Evolutionary conservation across 2,329 filamentous ascomycete genomes (phyloP).

Genomic region (Dendryphion nanum): DNA sequence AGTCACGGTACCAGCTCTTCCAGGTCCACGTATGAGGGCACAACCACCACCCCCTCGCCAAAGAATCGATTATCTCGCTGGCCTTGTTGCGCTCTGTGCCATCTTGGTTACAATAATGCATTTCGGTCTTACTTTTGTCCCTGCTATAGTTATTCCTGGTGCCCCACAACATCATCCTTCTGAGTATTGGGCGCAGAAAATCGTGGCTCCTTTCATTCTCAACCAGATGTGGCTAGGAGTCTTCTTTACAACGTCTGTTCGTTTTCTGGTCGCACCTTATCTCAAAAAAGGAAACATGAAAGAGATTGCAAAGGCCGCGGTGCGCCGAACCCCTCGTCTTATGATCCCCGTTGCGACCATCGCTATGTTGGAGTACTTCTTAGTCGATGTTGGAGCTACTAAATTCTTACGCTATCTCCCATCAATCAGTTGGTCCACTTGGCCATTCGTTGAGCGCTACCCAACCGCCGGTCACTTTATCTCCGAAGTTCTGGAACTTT

Average conservation of each 20-base stretch:
- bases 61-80: conserved; percentile 49
- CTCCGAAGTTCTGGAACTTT: conserved; percentile 45
- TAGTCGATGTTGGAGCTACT: conserved; percentile 46
- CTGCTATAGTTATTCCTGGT: conserved; percentile 38
- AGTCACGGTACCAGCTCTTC: conserved; percentile 28
- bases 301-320: conserved; percentile 45
- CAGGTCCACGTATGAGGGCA: conserved; percentile 26
- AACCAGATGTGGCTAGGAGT: conserved; percentile 50
- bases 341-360: conserved; percentile 47
- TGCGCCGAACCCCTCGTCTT: conserved; percentile 46
- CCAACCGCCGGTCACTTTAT: conserved; percentile 45
- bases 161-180: conserved; percentile 39
- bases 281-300: conserved; percentile 44
- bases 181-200: conserved; percentile 43
- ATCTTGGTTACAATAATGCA: conserved; percentile 47
- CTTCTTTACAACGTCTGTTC: conserved; percentile 50
- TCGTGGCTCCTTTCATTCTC: conserved; percentile 45
- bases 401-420: conserved; percentile 46
- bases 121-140: conserved; percentile 46
- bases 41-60: conserved; percentile 23
- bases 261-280: conserved; percentile 46
- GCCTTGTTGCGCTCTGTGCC: conserved; percentile 45
- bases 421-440: conserved; percentile 48
- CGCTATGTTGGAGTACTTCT: conserved; percentile 48
- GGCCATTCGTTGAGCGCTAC: conserved; percentile 46